Conservation (phyloP, 1,284 basidiomycete species). For the Uromyces viciae-fabae region DNA sequence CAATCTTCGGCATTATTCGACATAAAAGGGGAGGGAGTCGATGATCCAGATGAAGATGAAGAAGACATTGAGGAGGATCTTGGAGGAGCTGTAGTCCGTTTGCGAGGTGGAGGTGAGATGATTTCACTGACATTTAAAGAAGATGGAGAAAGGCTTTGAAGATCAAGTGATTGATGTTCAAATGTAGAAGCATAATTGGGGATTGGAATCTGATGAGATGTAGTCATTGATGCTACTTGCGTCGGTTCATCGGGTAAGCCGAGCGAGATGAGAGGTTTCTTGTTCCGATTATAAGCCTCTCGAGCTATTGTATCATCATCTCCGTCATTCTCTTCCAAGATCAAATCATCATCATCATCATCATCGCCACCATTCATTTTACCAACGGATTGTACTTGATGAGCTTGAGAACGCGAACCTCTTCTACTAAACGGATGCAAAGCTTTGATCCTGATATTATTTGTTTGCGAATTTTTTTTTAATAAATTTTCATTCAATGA, state of each 20-base stretch:
- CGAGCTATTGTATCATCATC: slow-evolving; percentile 40
- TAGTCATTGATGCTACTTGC: not conserved
- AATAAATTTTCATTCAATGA: slow-evolving; percentile 23
- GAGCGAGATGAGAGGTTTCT: not conserved
- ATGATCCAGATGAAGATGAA: not conserved
- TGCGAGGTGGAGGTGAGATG: not conserved
- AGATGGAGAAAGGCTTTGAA: slow-evolving; percentile 24
- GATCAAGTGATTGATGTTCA: slow-evolving; percentile 34
- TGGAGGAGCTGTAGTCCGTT: not conserved
- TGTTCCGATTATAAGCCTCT: slow-evolving; percentile 30
- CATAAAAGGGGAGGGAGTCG: not conserved
- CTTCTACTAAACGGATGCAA: slow-evolving; percentile 37
- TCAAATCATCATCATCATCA: slow-evolving; percentile 39
- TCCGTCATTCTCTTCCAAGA: slow-evolving; percentile 39
- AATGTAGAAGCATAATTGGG: slow-evolving; percentile 22
- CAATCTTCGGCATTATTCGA: not conserved
- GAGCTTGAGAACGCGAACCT: not conserved
- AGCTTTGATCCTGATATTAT: slow-evolving; percentile 43
- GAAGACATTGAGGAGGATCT: not conserved
- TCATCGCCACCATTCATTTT: not conserved
- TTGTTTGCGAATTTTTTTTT: slow-evolving; percentile 27
- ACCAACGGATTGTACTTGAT: not conserved
- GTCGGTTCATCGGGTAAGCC: slow-evolving; percentile 36
- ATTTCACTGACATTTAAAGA: not conserved
- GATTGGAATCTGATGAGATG: slow-evolving; percentile 2